Percentiles rank a stretch among this genome's conserved stretches.
Evolutionary conservation across 495 filamentous ascomycete genomes (phyloP).

Genomic region (Penicillium angulare): DNA sequence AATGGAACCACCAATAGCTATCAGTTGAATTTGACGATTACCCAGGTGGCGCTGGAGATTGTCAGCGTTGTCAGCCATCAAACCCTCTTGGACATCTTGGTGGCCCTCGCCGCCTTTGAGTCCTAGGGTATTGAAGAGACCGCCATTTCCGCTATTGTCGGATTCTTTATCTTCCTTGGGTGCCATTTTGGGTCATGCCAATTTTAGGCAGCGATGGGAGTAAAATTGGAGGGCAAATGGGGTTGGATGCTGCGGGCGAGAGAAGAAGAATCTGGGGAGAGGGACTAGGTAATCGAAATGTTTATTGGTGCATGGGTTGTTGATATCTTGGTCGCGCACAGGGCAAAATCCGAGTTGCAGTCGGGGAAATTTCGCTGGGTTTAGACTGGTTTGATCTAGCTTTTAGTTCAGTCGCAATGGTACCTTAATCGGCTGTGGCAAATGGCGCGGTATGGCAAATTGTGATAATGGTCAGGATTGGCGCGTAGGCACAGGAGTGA

Average conservation of each 20-base stretch:
- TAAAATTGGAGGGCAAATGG: not conserved
- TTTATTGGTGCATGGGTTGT: not conserved
- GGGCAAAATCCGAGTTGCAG: not conserved
- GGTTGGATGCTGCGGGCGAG: not conserved
- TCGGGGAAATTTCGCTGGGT: not conserved
- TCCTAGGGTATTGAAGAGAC: slow-evolving; percentile 13
- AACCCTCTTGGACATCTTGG: slow-evolving; percentile 24
- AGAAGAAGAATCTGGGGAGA: not conserved
- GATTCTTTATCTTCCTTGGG: slow-evolving; percentile 11
- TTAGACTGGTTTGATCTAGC: not conserved
- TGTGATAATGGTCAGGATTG: too few relatives aligned
- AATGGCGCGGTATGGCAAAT: too few relatives aligned
- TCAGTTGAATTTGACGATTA: slow-evolving; percentile 53
- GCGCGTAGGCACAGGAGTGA: too few relatives aligned
- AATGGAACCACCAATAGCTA: slow-evolving; percentile 58
- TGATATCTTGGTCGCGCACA: not conserved
- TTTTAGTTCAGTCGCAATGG: too few relatives aligned
- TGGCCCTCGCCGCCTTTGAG: slow-evolving; percentile 12
- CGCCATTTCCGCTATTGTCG: not conserved
- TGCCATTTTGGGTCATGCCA: slow-evolving; percentile 10
- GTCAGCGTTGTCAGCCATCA: slow-evolving; percentile 27
- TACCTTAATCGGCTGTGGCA: too few relatives aligned
- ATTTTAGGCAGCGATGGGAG: not conserved
- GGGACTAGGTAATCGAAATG: not conserved
- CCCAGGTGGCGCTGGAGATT: slow-evolving; percentile 33